phyloP scores from a whole-genome alignment of 2,329 filamentous ascomycete species.

The Chrysoporthe deuterocubensis region DNA sequence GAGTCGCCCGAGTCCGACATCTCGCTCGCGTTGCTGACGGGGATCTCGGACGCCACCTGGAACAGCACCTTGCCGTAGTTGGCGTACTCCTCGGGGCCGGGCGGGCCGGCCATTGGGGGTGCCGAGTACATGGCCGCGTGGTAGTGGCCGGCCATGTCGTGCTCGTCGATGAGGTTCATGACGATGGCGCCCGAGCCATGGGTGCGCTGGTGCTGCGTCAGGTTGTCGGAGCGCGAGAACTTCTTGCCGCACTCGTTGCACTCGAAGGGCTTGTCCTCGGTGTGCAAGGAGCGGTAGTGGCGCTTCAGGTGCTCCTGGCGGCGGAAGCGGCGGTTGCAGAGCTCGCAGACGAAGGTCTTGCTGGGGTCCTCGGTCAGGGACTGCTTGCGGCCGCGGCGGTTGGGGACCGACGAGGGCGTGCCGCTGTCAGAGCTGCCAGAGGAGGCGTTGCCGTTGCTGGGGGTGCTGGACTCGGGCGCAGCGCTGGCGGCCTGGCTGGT shows the following conservation, averaged over 20 bases:
- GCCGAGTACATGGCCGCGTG: conserved; percentile 45
- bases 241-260: conserved; percentile 99
- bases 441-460: conserved; percentile 39
- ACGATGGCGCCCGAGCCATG: conserved; percentile 89
- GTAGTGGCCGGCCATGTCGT: conserved; percentile 50
- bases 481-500: conserved; percentile 37
- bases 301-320: conserved; percentile 98
- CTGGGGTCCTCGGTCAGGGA: conserved; percentile 96
- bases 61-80: conserved; percentile 79
- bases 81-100: conserved; percentile 64
- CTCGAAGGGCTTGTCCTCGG: conserved; percentile 97
- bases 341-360: conserved; percentile 96
- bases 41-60: conserved; percentile 75
- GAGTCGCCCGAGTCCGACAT: conserved; percentile 58
- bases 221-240: conserved; percentile 97
- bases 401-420: conserved; percentile 63
- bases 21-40: conserved; percentile 65
- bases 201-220: conserved; percentile 92
- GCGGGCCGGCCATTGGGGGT: conserved; percentile 46
- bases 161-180: conserved; percentile 83
- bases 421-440: conserved; percentile 43
- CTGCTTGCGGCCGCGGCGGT: conserved; percentile 96
- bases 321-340: conserved; percentile 96
- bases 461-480: conserved; percentile 37
- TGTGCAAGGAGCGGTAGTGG: conserved; percentile 97